A percentile compares a stretch with the other conserved stretches of the same genome.
Conservation (phyloP, 2,329 filamentous ascomycete species). For the Penicillium sp. region DNA sequence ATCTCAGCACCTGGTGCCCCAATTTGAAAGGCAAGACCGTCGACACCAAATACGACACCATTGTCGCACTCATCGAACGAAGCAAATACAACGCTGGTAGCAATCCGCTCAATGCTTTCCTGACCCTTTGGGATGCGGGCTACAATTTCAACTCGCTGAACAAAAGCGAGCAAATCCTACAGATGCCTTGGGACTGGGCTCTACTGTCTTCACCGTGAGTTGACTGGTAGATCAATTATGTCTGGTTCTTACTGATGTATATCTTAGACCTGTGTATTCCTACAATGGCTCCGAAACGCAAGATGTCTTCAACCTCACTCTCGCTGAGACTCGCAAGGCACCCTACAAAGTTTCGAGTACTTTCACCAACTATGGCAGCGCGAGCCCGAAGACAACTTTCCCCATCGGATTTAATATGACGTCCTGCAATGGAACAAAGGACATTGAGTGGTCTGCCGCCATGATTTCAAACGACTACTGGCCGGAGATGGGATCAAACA, state of each 20-base stretch:
- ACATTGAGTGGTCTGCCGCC: background rate
- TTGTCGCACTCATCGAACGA: background rate
- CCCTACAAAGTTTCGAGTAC: constrained; percentile 1
- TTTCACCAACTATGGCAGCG: background rate
- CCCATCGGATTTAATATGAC: background rate
- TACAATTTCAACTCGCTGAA: background rate
- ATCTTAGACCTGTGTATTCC: background rate
- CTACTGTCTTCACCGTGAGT: background rate
- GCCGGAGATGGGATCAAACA: background rate
- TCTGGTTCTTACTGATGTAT: background rate
- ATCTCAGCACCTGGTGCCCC: background rate
- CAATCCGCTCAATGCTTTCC: background rate
- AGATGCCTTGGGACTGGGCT: background rate
- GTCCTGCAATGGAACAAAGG: background rate
- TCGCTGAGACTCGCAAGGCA: background rate
- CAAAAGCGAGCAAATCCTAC: background rate
- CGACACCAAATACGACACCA: background rate
- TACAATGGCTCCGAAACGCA: background rate
- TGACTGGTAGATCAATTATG: background rate
- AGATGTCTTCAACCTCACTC: constrained; percentile 1
- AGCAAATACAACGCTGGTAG: background rate
- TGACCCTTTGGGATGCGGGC: background rate
- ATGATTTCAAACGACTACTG: constrained; percentile 1
- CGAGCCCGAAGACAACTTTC: background rate
- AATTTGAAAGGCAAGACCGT: background rate